Evolutionary conservation across 2,329 filamentous ascomycete species (phyloP).

Genomic region (Macrophomina tecta): DNA sequence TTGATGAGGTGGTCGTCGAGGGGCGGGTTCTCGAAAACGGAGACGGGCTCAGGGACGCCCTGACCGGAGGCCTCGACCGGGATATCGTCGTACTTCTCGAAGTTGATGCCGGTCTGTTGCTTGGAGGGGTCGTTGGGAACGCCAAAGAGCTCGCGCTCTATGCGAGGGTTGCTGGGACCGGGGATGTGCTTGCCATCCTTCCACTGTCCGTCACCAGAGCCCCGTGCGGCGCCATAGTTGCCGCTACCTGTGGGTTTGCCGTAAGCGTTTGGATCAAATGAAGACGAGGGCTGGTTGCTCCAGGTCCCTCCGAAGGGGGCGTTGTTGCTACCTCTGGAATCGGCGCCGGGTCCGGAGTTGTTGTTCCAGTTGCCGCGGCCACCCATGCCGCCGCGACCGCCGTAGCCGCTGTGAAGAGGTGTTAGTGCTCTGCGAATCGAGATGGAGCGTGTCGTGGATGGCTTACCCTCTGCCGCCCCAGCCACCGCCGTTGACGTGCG

Average conservation of each 20-base stretch:
- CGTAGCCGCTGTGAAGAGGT: constrained; percentile 16
- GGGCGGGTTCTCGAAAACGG: constrained; percentile 90
- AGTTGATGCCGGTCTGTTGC: constrained; percentile 99
- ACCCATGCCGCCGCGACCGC: constrained; percentile 41
- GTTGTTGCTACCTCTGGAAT: constrained; percentile 43
- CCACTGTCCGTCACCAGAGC: constrained; percentile 96
- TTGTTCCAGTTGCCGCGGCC: constrained; percentile 55
- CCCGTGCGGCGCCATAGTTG: constrained; percentile 67
- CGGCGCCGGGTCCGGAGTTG: constrained; percentile 55
- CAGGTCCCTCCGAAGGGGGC: constrained; percentile 48
- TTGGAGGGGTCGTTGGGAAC: constrained; percentile 88
- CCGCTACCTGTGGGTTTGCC: constrained; percentile 57
- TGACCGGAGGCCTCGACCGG: constrained; percentile 96
- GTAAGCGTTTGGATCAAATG: constrained; percentile 70
- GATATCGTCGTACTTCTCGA: constrained; percentile 99
- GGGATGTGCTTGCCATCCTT: constrained; percentile 95
- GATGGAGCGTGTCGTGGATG: neutral
- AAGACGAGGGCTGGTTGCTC: constrained; percentile 49
- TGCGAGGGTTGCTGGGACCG: constrained; percentile 82
- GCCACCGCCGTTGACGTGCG: constrained; percentile 55
- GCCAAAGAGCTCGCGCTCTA: constrained; percentile 97
- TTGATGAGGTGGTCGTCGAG: constrained; percentile 89
- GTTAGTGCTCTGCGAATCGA: neutral
- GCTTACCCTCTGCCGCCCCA: constrained; percentile 28
- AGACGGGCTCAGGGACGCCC: constrained; percentile 89